phyloP scores from a whole-genome alignment of 805 yeast genomes.

The Ogataea chonburiensis region DNA sequence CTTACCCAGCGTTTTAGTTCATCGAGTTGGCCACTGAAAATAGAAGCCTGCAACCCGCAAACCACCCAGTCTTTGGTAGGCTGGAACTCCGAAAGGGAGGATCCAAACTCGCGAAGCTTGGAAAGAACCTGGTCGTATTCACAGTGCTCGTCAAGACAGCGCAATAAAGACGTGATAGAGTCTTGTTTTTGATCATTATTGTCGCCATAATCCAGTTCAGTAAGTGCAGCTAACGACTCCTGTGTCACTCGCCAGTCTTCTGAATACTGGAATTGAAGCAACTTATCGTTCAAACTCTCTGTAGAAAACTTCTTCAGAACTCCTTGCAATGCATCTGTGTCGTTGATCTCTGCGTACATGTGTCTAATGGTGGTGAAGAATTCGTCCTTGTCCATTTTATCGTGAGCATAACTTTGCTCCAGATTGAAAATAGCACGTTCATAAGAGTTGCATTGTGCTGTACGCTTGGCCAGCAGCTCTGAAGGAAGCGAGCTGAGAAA shows the following conservation, averaged over 20 bases:
- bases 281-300: constrained; percentile 67
- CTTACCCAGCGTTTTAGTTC: constrained; percentile 59
- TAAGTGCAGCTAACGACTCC: constrained; percentile 73
- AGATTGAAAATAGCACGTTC: constrained; percentile 85
- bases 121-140: constrained; percentile 64
- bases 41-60: constrained; percentile 74
- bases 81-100: constrained; percentile 19
- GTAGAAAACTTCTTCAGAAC: constrained; percentile 71
- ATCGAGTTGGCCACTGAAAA: constrained; percentile 55
- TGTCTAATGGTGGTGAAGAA: constrained; percentile 58
- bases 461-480: constrained; percentile 68
- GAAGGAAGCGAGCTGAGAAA: constrained; percentile 62
- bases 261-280: constrained; percentile 77
- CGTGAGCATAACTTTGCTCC: constrained; percentile 66
- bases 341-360: constrained; percentile 85
- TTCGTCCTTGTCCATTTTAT: constrained; percentile 36
- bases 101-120: constrained; percentile 41
- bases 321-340: constrained; percentile 88
- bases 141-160: constrained; percentile 74
- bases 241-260: constrained; percentile 87
- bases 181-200: constrained; percentile 29
- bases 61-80: constrained; percentile 57
- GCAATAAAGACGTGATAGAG: constrained; percentile 56
- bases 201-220: constrained; percentile 36
- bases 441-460: constrained; percentile 79